These are phyloP conservation scores for Alternaria gaisen DNA, from an alignment of 2,329 filamentous ascomycete genomes.

Conservation along the genomic window DNA sequence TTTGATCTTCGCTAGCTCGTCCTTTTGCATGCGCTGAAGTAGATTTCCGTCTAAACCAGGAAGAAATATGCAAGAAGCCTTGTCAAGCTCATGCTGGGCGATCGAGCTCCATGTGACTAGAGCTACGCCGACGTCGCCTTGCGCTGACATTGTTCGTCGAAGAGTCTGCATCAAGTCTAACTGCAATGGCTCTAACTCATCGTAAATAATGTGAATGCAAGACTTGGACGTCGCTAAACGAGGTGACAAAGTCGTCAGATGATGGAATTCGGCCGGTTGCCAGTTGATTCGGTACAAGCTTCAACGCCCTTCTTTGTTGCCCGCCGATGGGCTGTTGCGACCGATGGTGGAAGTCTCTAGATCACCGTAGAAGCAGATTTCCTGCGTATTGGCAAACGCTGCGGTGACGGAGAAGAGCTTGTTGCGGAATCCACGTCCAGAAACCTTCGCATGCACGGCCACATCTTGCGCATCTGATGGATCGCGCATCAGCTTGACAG, in stretches of 20 bases:
- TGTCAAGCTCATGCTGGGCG: slow-evolving; percentile 1
- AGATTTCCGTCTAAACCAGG: slow-evolving; percentile 12
- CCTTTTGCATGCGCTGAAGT: slow-evolving; percentile 15
- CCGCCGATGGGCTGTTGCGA: background rate
- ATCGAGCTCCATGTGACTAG: slow-evolving; percentile 9
- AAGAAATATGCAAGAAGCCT: slow-evolving; percentile 18
- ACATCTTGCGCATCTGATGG: slow-evolving; percentile 2
- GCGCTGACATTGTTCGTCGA: background rate
- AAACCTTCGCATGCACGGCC: slow-evolving; percentile 16
- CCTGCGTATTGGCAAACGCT: slow-evolving; percentile 1
- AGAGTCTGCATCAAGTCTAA: slow-evolving; percentile 5
- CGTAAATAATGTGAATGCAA: slow-evolving; percentile 11
- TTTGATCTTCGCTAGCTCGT: slow-evolving; percentile 15
- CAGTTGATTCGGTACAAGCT: slow-evolving; percentile 18
- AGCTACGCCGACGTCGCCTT: background rate
- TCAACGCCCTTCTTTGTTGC: background rate
- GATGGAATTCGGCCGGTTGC: slow-evolving; percentile 9
- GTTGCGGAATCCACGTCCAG: slow-evolving; percentile 20
- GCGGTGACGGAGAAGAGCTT: slow-evolving; percentile 19
- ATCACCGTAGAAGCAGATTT: slow-evolving; percentile 17
- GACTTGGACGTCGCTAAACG: background rate
- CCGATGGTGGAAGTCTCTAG: slow-evolving; percentile 25
- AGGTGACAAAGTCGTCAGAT: background rate
- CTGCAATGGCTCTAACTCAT: slow-evolving; percentile 10
- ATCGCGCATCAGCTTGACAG: background rate